A percentile compares a stretch with the other conserved stretches of the same genome.
These are phyloP conservation scores for Pythium dissotocum DNA, from an alignment of 352 stramenopile genomes.

Conservation along the genomic window DNA sequence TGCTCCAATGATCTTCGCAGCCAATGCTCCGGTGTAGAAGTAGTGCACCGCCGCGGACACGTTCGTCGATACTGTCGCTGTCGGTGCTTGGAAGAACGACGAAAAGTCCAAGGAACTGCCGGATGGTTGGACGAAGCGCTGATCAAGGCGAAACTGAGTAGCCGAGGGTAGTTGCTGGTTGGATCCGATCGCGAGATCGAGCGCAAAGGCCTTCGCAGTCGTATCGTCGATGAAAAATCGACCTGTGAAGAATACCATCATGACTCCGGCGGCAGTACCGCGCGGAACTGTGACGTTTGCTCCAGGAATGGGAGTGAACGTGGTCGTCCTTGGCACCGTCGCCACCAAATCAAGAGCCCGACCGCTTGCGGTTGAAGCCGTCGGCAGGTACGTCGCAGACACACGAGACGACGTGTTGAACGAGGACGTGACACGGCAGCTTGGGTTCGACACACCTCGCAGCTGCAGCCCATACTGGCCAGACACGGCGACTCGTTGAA, in stretches of 20 bases:
- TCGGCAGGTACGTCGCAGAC: slow-evolving; percentile 43
- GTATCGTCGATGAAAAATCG: slow-evolving; percentile 56
- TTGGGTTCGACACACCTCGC: slow-evolving; percentile 34
- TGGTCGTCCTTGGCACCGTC: slow-evolving; percentile 28
- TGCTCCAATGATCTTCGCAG: slow-evolving; percentile 45
- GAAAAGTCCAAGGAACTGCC: slow-evolving; percentile 51
- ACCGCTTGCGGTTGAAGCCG: slow-evolving; percentile 22
- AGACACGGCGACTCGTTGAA: slow-evolving; percentile 39
- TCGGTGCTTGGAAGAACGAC: slow-evolving; percentile 30
- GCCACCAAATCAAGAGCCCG: slow-evolving; percentile 33
- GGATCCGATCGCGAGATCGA: slow-evolving; percentile 47
- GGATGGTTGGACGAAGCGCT: slow-evolving; percentile 46
- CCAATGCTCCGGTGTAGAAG: slow-evolving; percentile 42
- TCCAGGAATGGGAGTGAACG: slow-evolving; percentile 40
- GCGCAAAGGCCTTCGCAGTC: slow-evolving; percentile 43
- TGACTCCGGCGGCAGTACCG: slow-evolving; percentile 28
- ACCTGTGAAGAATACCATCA: slow-evolving; percentile 49
- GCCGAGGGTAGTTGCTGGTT: slow-evolving; percentile 14
- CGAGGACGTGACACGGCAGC: slow-evolving; percentile 30
- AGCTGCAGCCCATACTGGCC: slow-evolving; percentile 45
- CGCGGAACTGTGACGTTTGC: slow-evolving; percentile 23
- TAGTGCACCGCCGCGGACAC: slow-evolving; percentile 32
- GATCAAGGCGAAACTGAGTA: slow-evolving; percentile 40
- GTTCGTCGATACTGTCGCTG: slow-evolving; percentile 4
- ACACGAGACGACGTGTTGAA: slow-evolving; percentile 50